Evolutionary conservation across 441 rosid genomes (phyloP), one percentile per base, ranked within the genome.

Genomic region (Francoa sonchifolia): DNA sequence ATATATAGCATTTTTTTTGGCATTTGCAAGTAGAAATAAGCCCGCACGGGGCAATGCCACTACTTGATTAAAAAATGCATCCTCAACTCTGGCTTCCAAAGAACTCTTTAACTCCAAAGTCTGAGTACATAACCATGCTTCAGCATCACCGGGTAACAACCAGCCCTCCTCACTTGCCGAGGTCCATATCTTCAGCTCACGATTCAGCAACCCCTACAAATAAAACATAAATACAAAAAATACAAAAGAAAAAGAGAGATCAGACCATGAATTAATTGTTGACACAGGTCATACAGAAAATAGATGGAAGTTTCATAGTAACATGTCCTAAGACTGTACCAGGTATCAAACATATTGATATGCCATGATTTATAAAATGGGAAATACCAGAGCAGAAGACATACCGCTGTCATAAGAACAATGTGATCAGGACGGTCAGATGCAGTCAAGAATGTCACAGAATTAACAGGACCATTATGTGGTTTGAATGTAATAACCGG

Each of bases 1-100:
- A 70, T 90, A 90, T 39, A 90, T 75, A 45, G 88, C 79, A 58
- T 83, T 86, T 70, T 68, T 82, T 71, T 83, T 82, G 15, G 96
- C 96, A 56, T 90, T 90, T 41, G 95, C 96, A 47, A 90, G 61
- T 54, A 90, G 57, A 56, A 78, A 51, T 17, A 88, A 60, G 49
- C 90, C 81, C 34, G 83, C 76, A 47, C 49, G 78, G 53, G 90
- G 63, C 47, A 84, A 62, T 16, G 79, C 83, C 45, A 77, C 71
- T 27, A 79, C 85, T 70, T 81, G 94, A 63, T 88, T 86, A 48
- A 86, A 86, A 63, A 90, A 82, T 27, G 84, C 79, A 55, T 70
- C 81, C 49, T 75, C 80, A 42, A 63, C 57, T 33, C 48, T 56
- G 33, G 83, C 60, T 50, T 69, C 84, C 55, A 62, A 40, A 23